Evolutionary conservation across 192 early-diverging fungal genomes (phyloP).

Genomic region (Backusella tarrabulga): DNA sequence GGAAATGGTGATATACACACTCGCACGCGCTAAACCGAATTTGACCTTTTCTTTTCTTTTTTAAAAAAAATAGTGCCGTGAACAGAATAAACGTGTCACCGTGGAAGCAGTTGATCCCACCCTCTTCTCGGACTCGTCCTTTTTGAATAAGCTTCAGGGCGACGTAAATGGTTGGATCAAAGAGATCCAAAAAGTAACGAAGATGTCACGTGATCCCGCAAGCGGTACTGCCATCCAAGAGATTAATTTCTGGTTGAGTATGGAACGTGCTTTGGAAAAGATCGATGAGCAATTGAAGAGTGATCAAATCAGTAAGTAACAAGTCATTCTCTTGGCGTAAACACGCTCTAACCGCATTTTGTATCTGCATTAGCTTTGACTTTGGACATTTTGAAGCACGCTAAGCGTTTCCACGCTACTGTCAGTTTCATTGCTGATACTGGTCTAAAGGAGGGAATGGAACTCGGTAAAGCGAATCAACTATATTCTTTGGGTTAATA

Average conservation of each 20-base stretch:
- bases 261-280: slow-evolving; percentile 90
- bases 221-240: slow-evolving; percentile 95
- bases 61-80: slow-evolving; percentile 50
- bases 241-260: slow-evolving; percentile 98
- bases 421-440: slow-evolving; percentile 98
- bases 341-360: neutral
- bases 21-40: too few relatives aligned
- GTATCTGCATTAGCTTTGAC: slow-evolving; percentile 61
- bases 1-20: neutral
- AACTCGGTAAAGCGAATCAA: slow-evolving; percentile 53
- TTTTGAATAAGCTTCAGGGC: slow-evolving; percentile 91
- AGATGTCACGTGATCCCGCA: slow-evolving; percentile 87
- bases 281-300: slow-evolving; percentile 96
- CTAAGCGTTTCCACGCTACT: slow-evolving; percentile 98
- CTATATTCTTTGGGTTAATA: neutral
- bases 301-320: slow-evolving; percentile 67
- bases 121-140: slow-evolving; percentile 75
- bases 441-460: slow-evolving; percentile 91
- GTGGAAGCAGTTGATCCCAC: slow-evolving; percentile 73
- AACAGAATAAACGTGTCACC: slow-evolving; percentile 59
- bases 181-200: slow-evolving; percentile 99
- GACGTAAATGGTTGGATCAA: slow-evolving; percentile 99
- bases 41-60: neutral
- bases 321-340: neutral
- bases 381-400: slow-evolving; percentile 90